Percentiles rank a stretch among this genome's conserved stretches.
Conservation (phyloP, 23 red algal species). For the Gracilaria domingensis region DNA sequence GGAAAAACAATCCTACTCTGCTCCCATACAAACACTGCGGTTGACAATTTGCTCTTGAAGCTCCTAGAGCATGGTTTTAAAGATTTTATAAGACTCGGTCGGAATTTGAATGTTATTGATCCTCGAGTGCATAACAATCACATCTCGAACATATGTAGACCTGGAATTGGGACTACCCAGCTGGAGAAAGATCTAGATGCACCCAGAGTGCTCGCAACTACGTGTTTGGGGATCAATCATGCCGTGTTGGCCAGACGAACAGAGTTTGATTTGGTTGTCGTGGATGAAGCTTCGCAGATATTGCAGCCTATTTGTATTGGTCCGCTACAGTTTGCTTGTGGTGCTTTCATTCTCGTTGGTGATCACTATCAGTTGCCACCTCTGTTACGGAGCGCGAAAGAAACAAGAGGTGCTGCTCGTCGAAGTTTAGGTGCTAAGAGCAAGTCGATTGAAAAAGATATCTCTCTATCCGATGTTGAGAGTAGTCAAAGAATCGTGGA, state of each 20-base stretch:
- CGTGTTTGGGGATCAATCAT: conserved; percentile 85
- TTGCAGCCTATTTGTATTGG: conserved; percentile 83
- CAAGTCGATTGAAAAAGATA: not conserved
- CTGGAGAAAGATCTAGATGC: conserved; percentile 59
- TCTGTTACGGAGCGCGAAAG: conserved; percentile 37
- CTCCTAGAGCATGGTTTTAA: conserved; percentile 46
- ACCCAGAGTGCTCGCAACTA: conserved; percentile 75
- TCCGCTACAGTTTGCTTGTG: conserved; percentile 62
- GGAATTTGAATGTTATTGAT: conserved; percentile 33
- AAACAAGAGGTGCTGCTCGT: not conserved
- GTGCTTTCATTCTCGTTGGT: conserved; percentile 90
- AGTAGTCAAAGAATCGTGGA: not conserved
- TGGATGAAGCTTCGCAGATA: conserved; percentile 97
- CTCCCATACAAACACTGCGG: conserved; percentile 88
- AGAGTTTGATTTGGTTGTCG: conserved; percentile 89
- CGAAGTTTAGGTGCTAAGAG: not conserved
- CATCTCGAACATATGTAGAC: conserved; percentile 15
- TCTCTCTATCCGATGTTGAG: not conserved
- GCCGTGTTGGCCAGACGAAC: conserved; percentile 69
- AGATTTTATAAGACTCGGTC: conserved; percentile 71
- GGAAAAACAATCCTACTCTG: conserved; percentile 78
- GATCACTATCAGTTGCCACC: conserved; percentile 95
- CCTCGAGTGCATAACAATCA: conserved; percentile 44
- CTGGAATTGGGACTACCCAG: conserved; percentile 23
- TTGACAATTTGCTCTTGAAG: conserved; percentile 85